Evolutionary conservation across 441 rosid genomes (phyloP).

Genomic region (Euphorbia neoarborescens): DNA sequence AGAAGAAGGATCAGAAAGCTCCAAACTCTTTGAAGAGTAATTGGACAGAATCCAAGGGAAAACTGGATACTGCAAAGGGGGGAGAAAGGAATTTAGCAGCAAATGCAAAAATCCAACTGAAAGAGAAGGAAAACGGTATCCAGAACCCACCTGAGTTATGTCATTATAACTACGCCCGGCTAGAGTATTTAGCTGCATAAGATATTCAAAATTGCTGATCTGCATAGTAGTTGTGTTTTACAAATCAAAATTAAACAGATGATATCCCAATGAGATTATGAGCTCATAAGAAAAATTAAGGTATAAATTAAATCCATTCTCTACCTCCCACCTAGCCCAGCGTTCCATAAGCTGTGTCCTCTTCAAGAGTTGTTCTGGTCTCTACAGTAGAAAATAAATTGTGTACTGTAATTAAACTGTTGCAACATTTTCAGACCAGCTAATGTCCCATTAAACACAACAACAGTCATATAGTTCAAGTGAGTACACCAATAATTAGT

Average conservation of each 20-base stretch:
- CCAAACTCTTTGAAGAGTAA: slow-evolving; percentile 65
- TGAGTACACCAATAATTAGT: not conserved
- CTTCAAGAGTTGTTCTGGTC: slow-evolving; percentile 94
- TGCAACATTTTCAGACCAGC: not conserved
- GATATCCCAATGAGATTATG: not conserved
- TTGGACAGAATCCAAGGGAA: slow-evolving; percentile 98
- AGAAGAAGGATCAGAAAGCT: slow-evolving; percentile 77
- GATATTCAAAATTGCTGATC: slow-evolving; percentile 98
- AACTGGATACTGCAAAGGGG: slow-evolving; percentile 82
- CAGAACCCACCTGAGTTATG: slow-evolving; percentile 77
- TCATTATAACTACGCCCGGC: slow-evolving; percentile 99
- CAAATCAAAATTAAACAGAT: slow-evolving; percentile 3
- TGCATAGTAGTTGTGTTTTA: slow-evolving; percentile 36
- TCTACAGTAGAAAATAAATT: slow-evolving; percentile 39
- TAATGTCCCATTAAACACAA: not conserved
- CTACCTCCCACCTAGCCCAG: slow-evolving; percentile 99
- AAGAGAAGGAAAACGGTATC: not conserved
- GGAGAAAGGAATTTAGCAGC: slow-evolving; percentile 20
- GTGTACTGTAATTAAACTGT: slow-evolving; percentile 3
- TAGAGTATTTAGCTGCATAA: slow-evolving; percentile 95
- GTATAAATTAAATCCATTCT: slow-evolving; percentile 15
- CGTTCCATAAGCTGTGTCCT: slow-evolving; percentile 98
- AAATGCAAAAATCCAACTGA: slow-evolving; percentile 10
- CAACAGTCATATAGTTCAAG: not conserved
- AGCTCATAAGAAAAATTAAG: slow-evolving; percentile 13